phyloP scores from a whole-genome alignment of 1,139 yeast species.

The Casaregolazyma suthepensis region DNA sequence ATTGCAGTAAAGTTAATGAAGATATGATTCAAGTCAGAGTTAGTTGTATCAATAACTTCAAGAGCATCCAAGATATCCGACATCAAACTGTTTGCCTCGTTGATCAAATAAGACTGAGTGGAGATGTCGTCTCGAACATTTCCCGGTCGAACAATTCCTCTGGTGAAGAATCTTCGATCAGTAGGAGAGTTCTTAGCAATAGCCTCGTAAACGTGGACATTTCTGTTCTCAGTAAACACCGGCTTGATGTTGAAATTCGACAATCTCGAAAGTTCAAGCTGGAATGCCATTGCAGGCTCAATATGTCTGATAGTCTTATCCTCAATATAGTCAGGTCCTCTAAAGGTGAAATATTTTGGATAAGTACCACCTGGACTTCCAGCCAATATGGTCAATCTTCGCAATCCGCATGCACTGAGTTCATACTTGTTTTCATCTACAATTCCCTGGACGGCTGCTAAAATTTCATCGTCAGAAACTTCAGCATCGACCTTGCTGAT shows the following conservation, averaged over 20 bases:
- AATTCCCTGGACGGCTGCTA: constrained; percentile 57
- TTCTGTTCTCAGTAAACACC: constrained; percentile 92
- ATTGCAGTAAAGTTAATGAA: constrained; percentile 95
- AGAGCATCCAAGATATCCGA: constrained; percentile 90
- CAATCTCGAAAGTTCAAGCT: constrained; percentile 87
- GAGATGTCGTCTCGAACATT: constrained; percentile 87
- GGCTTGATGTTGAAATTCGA: constrained; percentile 94
- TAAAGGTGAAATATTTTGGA: constrained; percentile 94
- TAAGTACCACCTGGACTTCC: constrained; percentile 79
- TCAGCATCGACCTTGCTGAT: constrained; percentile 71
- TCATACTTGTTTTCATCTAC: constrained; percentile 66
- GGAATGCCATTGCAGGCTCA: constrained; percentile 98
- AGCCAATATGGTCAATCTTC: constrained; percentile 88
- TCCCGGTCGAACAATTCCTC: constrained; percentile 97
- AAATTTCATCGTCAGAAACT: constrained; percentile 61
- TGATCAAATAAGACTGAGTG: constrained; percentile 86
- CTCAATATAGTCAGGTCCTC: constrained; percentile 67
- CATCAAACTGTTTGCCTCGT: constrained; percentile 95
- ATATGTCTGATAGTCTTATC: constrained; percentile 94
- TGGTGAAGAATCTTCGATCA: constrained; percentile 91
- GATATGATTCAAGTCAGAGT: constrained; percentile 93
- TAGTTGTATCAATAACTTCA: constrained; percentile 89
- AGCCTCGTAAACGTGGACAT: constrained; percentile 95
- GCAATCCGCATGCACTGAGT: constrained; percentile 61
- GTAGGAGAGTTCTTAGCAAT: constrained; percentile 89